Evolutionary conservation across 371 early-diverging fungal species (phyloP).

Genomic region (Mortierella sp.): DNA sequence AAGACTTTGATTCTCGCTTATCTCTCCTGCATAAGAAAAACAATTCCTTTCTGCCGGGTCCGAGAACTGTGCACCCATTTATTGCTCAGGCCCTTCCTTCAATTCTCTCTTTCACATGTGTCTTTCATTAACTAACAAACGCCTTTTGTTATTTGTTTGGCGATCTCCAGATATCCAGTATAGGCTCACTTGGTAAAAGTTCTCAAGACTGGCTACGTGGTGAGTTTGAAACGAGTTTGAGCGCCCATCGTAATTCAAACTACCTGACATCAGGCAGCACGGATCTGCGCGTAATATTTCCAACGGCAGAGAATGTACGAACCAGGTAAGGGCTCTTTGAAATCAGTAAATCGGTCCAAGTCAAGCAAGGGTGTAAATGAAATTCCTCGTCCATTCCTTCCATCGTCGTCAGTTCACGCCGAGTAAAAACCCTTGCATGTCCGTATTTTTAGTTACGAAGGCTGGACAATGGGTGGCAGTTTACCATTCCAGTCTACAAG

Average conservation of each 20-base stretch:
- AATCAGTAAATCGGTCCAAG: too few relatives aligned
- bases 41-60: background rate
- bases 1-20: too few relatives aligned
- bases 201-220: slow-evolving; percentile 45
- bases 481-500: slow-evolving; percentile 61
- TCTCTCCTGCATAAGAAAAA: background rate
- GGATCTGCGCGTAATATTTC: slow-evolving; percentile 68
- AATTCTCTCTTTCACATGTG: too few relatives aligned
- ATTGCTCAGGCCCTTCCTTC: too few relatives aligned
- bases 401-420: too few relatives aligned
- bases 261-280: slow-evolving; percentile 13
- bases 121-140: background rate
- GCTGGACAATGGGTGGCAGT: slow-evolving; percentile 61
- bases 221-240: slow-evolving; percentile 46
- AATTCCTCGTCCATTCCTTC: too few relatives aligned
- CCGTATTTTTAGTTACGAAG: slow-evolving; percentile 55
- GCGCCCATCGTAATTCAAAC: slow-evolving; percentile 32
- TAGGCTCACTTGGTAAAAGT: slow-evolving; percentile 62
- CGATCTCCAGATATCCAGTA: slow-evolving; percentile 63
- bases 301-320: slow-evolving; percentile 69
- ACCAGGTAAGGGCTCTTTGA: slow-evolving; percentile 57
- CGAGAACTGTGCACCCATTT: too few relatives aligned
- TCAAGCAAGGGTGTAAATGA: too few relatives aligned
- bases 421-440: too few relatives aligned
- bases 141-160: background rate